phyloP scores from a whole-genome alignment of 2,329 filamentous ascomycete genomes.

The Fusarium penzigii region DNA sequence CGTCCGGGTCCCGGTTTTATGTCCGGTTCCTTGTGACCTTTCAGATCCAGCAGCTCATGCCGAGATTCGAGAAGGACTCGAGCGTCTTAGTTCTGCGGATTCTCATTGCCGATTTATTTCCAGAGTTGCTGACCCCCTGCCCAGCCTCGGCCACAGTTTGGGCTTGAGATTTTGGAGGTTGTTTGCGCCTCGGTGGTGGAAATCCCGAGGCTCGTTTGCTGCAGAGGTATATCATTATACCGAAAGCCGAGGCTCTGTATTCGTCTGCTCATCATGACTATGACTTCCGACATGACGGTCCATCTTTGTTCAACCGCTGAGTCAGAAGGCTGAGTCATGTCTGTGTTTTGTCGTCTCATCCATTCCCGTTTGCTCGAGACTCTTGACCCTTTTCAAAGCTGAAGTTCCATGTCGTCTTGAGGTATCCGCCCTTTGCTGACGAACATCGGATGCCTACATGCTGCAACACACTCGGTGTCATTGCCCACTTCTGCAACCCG shows the following conservation, averaged over 20 bases:
- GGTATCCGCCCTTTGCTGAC: constrained; percentile 23
- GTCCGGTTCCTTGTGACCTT: background rate
- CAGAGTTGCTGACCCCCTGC: background rate
- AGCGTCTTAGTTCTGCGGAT: background rate
- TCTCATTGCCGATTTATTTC: background rate
- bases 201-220: background rate
- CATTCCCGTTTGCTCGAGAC: background rate
- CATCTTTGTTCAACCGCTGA: too few relatives aligned
- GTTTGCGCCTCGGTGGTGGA: background rate
- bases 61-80: too few relatives aligned
- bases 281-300: too few relatives aligned
- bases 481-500: constrained; percentile 32
- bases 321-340: too few relatives aligned
- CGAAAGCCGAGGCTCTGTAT: background rate
- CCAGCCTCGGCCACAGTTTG: background rate
- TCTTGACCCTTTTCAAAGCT: constrained; percentile 28
- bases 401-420: constrained; percentile 35
- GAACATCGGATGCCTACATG: constrained; percentile 33
- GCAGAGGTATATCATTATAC: background rate
- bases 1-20: background rate
- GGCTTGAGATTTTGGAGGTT: background rate
- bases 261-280: too few relatives aligned
- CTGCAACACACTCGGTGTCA: constrained; percentile 35
- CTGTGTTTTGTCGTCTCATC: too few relatives aligned
- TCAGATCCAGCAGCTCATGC: background rate